A percentile compares a stretch with the other conserved stretches of the same genome.
phyloP scores from a whole-genome alignment of 108 stramenopile genomes.

The Poteriospumella lacustris region DNA sequence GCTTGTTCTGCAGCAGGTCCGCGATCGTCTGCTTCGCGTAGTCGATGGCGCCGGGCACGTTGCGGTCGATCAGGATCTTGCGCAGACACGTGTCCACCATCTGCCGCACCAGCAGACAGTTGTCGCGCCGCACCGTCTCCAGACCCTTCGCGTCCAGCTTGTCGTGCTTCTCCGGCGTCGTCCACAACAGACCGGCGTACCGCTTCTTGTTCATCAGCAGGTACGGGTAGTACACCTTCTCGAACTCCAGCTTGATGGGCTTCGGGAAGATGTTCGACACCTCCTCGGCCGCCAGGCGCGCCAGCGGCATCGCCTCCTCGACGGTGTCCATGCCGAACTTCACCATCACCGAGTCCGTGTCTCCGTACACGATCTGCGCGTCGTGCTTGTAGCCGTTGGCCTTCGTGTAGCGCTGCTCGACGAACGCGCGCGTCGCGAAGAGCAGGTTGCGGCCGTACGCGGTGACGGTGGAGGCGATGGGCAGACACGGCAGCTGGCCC shows the following conservation, averaged over 20 bases:
- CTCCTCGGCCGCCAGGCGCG: slow-evolving; percentile 85
- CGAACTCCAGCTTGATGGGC: slow-evolving; percentile 82
- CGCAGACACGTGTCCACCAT: slow-evolving; percentile 85
- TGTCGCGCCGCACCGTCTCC: slow-evolving; percentile 97
- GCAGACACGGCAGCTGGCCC: slow-evolving; percentile 93
- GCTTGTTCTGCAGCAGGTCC: slow-evolving; percentile 93
- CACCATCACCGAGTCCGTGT: slow-evolving; percentile 98
- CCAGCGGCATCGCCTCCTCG: slow-evolving; percentile 84
- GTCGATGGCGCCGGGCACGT: slow-evolving; percentile 61
- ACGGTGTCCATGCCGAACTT: slow-evolving; percentile 91
- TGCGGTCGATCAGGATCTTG: slow-evolving; percentile 88
- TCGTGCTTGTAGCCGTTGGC: slow-evolving; percentile 85
- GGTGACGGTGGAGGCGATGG: slow-evolving; percentile 93
- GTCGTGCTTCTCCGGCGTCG: slow-evolving; percentile 84
- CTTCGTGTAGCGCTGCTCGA: slow-evolving; percentile 83
- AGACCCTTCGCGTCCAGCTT: slow-evolving; percentile 99
- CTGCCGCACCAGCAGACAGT: slow-evolving; percentile 69
- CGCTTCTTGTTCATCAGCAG: slow-evolving; percentile 99
- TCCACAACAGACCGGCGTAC: slow-evolving; percentile 98
- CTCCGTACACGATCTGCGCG: slow-evolving; percentile 95
- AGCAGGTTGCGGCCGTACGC: slow-evolving; percentile 87
- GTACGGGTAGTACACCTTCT: slow-evolving; percentile 97
- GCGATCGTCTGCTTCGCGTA: slow-evolving; percentile 62
- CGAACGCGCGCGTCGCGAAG: slow-evolving; percentile 81
- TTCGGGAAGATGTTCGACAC: slow-evolving; percentile 85